Percentiles rank a stretch among this genome's conserved stretches.
Evolutionary conservation across 2,329 filamentous ascomycete species (phyloP).

Genomic region (Macrophomina tecta): DNA sequence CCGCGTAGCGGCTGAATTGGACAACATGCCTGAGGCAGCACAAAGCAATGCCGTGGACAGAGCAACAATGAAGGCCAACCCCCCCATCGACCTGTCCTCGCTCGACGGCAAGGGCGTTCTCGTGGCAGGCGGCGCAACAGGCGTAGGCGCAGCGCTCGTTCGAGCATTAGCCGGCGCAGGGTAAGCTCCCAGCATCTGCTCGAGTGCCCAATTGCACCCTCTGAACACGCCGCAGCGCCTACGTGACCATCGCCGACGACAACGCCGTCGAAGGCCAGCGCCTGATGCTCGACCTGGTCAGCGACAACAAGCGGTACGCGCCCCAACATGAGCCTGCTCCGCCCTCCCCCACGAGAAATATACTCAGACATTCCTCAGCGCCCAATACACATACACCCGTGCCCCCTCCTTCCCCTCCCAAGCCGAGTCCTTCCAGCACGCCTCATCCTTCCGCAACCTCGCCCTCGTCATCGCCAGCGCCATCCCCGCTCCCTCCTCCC

Average conservation of each 20-base stretch:
- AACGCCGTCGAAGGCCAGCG: conserved; percentile 31
- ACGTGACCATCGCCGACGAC: conserved; percentile 38
- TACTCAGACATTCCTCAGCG: conserved; percentile 28
- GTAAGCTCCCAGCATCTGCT: conserved; percentile 27
- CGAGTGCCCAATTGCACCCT: too few relatives aligned
- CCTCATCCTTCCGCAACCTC: conserved; percentile 34
- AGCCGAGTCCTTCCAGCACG: conserved; percentile 39
- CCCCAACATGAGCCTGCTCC: neutral
- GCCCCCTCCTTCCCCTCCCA: conserved; percentile 38
- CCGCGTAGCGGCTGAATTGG: neutral
- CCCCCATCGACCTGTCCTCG: neutral
- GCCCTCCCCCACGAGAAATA: neutral
- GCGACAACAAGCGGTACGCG: conserved; percentile 32
- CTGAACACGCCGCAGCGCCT: conserved; percentile 31
- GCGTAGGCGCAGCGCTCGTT: conserved; percentile 35
- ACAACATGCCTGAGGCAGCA: neutral
- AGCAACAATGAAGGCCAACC: neutral
- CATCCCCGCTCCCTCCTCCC: conserved; percentile 33
- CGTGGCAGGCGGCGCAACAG: conserved; percentile 38
- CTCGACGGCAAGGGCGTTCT: conserved; percentile 36
- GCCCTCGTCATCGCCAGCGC: conserved; percentile 41
- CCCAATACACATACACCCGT: conserved; percentile 39
- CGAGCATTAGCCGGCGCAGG: conserved; percentile 36
- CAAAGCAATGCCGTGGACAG: neutral
- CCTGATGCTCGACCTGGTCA: conserved; percentile 27